Conservation (phyloP, 208 protist species). For the Leishmania lainsoni region DNA sequence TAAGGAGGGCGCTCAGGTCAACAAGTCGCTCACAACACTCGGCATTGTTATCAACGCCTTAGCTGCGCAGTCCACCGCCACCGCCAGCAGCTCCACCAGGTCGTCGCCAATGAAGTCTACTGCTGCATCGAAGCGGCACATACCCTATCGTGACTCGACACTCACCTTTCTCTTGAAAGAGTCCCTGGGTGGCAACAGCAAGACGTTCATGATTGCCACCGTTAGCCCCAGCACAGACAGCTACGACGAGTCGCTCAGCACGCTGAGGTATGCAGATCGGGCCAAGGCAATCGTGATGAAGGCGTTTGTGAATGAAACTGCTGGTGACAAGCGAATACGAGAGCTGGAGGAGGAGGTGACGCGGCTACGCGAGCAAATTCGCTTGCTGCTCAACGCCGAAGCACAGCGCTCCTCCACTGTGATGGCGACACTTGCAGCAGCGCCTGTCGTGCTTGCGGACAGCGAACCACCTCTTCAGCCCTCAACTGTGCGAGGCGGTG, state of each 20-base stretch:
- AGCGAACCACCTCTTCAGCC: neutral
- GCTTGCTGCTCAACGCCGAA: constrained; percentile 36
- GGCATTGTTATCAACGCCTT: constrained; percentile 93
- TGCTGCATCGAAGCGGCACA: constrained; percentile 31
- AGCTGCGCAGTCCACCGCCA: constrained; percentile 48
- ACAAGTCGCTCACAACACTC: constrained; percentile 87
- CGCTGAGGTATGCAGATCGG: constrained; percentile 91
- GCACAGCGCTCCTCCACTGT: constrained; percentile 3
- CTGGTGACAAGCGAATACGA: constrained; percentile 84
- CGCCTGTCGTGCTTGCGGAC: neutral
- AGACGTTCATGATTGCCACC: constrained; percentile 92
- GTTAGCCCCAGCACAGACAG: constrained; percentile 73
- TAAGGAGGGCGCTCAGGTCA: constrained; percentile 90
- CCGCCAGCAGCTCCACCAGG: neutral
- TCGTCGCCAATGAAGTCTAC: neutral
- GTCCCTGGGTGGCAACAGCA: constrained; percentile 91
- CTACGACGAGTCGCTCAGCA: constrained; percentile 91
- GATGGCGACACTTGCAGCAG: neutral
- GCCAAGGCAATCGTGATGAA: constrained; percentile 91
- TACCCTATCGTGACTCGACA: constrained; percentile 88
- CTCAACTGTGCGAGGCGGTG: neutral
- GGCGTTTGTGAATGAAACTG: constrained; percentile 87
- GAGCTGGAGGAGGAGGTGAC: constrained; percentile 85
- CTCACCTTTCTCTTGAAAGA: constrained; percentile 91
- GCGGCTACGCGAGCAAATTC: constrained; percentile 68